Evolutionary conservation across 2,329 filamentous ascomycete genomes (phyloP), one percentile per base, ranked within the genome.

Genomic region (Alternaria sp.): DNA sequence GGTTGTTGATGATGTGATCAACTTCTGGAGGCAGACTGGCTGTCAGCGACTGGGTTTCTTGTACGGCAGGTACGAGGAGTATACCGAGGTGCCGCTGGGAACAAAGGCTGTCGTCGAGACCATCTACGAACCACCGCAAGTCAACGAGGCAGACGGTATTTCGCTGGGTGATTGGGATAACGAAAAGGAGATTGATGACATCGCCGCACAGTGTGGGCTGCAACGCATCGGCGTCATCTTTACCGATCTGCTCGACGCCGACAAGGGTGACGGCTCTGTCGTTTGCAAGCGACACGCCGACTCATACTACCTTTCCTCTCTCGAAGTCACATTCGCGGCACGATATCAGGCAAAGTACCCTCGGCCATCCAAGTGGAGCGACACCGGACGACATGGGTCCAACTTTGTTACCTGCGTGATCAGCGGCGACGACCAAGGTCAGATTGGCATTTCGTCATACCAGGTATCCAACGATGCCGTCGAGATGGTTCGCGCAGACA

Each of bases 371-470:
- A 98, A 97, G 78, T 99, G 95, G 94, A 97, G 94, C 76, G 94
- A 97, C 72, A 96, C 92, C 3, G 95, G 94, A 46, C 87, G 87
- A 56, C 99, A 97, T 74, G 95, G 95, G 18, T 98, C 94, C 49
- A 95, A 96, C 75, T 98, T 98, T 77, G 94, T 99, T 48, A 98
- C 95, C 0, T 99, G 95, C 78, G 89, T 99, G 43, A 86, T 99
- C 62, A 94, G 92, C n/a, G 94, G 94, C 47, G 94, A 98, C 71
- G 92, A 95, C 65, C 84, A 92, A 49, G 93, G 94, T 56, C 89
- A 93, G 64, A 98, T 99, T 67, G 86, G 89, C 18, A 92, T 99
- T 63, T 92, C 93, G 4, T 89, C 94, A 0, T 99, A 98, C 73
- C 95, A 99, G 79, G 94, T 93, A 64, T 97, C 94, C 1, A 97